These are phyloP conservation scores for Coniosporium tulheliwenetii DNA, from an alignment of 2,329 filamentous ascomycete species.

Conservation along the genomic window DNA sequence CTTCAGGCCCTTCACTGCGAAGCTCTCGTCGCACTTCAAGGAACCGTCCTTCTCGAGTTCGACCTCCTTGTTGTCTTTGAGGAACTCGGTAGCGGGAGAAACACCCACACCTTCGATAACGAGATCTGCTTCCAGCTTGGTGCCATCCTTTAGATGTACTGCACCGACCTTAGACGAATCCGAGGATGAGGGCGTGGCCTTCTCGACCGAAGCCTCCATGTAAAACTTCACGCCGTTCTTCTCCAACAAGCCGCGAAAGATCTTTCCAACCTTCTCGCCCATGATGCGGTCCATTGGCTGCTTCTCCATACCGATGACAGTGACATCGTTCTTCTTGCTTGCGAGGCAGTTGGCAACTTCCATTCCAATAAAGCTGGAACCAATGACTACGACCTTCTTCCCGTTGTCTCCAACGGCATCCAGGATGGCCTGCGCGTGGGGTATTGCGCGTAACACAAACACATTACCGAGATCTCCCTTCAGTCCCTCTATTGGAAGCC, in stretches of 20 bases:
- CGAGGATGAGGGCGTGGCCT: constrained; percentile 55
- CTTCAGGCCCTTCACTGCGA: constrained; percentile 57
- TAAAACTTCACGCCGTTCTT: constrained; percentile 81
- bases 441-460: constrained; percentile 66
- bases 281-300: constrained; percentile 76
- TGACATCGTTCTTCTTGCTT: constrained; percentile 64
- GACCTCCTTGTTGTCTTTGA: constrained; percentile 55
- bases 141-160: constrained; percentile 74
- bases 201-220: constrained; percentile 66
- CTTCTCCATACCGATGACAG: constrained; percentile 77
- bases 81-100: constrained; percentile 66
- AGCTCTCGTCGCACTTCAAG: constrained; percentile 63
- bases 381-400: constrained; percentile 87
- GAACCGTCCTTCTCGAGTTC: constrained; percentile 74
- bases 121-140: constrained; percentile 67
- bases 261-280: constrained; percentile 62
- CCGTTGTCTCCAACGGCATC: constrained; percentile 61
- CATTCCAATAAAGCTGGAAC: constrained; percentile 95
- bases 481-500: constrained; percentile 69
- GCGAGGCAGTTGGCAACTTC: constrained; percentile 76
- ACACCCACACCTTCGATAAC: constrained; percentile 90
- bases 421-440: constrained; percentile 63
- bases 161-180: constrained; percentile 61
- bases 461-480: constrained; percentile 69
- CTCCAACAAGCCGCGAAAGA: constrained; percentile 67